These are phyloP conservation scores for Laburnicola sp. DNA, from an alignment of 2,329 filamentous ascomycete species.

Conservation along the genomic window DNA sequence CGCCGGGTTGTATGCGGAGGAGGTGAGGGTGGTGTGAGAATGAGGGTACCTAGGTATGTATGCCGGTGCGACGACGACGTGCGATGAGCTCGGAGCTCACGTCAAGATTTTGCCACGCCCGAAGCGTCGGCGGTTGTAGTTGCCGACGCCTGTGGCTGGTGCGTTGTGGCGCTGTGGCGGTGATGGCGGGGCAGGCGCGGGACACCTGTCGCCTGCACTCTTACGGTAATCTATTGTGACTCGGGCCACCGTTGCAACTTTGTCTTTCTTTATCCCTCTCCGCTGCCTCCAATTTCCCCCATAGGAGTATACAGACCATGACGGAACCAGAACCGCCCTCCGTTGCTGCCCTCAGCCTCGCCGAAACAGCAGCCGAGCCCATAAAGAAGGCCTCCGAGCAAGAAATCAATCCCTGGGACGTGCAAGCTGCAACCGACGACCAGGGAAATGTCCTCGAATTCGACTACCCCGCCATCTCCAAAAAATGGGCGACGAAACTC, in stretches of 20 bases:
- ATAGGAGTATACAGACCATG: slow-evolving; percentile 25
- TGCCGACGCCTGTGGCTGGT: slow-evolving; percentile 17
- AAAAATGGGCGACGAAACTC: slow-evolving; percentile 71
- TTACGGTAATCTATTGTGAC: neutral
- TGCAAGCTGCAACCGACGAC: slow-evolving; percentile 68
- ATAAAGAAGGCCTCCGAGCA: slow-evolving; percentile 49
- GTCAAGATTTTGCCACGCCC: slow-evolving; percentile 34
- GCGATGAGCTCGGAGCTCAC: slow-evolving; percentile 21
- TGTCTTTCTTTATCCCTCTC: neutral
- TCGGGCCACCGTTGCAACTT: neutral
- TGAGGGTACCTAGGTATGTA: no score
- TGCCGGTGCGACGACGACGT: neutral
- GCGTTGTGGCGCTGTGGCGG: slow-evolving; percentile 6
- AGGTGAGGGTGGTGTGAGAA: slow-evolving; percentile 25
- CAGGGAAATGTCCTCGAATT: slow-evolving; percentile 76
- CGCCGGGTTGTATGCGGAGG: slow-evolving; percentile 8
- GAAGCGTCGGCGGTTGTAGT: slow-evolving; percentile 12
- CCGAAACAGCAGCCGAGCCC: slow-evolving; percentile 40
- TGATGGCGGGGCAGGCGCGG: slow-evolving; percentile 16
- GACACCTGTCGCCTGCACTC: slow-evolving; percentile 9
- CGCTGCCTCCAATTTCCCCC: neutral
- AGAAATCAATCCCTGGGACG: slow-evolving; percentile 67
- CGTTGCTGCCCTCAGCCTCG: slow-evolving; percentile 45
- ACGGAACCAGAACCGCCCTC: slow-evolving; percentile 46
- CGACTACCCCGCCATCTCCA: slow-evolving; percentile 65